Evolutionary conservation across 2,329 filamentous ascomycete genomes (phyloP).

Genomic region (Pseudogymnoascus pannorum): DNA sequence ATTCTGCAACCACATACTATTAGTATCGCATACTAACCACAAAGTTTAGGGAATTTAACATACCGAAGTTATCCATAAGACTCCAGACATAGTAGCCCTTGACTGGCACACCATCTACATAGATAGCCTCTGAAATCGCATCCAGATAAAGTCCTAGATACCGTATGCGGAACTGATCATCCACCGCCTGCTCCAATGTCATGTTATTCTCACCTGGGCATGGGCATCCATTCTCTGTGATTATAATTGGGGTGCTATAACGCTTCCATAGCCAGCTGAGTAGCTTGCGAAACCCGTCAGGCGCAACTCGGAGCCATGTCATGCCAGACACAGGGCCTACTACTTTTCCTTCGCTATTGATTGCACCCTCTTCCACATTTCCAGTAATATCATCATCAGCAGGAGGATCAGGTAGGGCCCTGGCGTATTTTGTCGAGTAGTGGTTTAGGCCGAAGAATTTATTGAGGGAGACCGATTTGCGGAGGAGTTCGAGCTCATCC

Average conservation of each 20-base stretch:
- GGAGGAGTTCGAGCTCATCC: conserved; percentile 19
- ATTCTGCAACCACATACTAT: conserved; percentile 16
- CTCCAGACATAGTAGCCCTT: conserved; percentile 30
- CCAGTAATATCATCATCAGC: conserved; percentile 21
- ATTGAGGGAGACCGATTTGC: conserved; percentile 14
- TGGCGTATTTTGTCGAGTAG: conserved; percentile 24
- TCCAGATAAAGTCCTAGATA: conserved; percentile 35
- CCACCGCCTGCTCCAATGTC: conserved; percentile 29
- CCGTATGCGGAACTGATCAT: conserved; percentile 31
- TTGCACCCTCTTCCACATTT: conserved; percentile 21
- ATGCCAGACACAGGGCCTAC: conserved; percentile 20
- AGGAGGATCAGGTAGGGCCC: conserved; percentile 19
- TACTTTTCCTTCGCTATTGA: conserved; percentile 19
- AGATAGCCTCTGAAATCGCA: conserved; percentile 28
- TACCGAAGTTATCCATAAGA: conserved; percentile 30
- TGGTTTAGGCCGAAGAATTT: conserved; percentile 27
- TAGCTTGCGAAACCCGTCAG: conserved; percentile 22
- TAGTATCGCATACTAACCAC: conserved; percentile 4
- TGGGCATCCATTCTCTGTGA: conserved; percentile 30
- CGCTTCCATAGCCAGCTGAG: conserved; percentile 21
- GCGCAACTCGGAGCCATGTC: conserved; percentile 14
- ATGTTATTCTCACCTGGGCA: conserved; percentile 30
- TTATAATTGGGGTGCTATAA: conserved; percentile 22
- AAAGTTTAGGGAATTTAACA: conserved; percentile 11
- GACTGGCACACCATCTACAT: conserved; percentile 22